Conservation (phyloP, 306 rosid genomes). For the Vigna nakashimae region DNA sequence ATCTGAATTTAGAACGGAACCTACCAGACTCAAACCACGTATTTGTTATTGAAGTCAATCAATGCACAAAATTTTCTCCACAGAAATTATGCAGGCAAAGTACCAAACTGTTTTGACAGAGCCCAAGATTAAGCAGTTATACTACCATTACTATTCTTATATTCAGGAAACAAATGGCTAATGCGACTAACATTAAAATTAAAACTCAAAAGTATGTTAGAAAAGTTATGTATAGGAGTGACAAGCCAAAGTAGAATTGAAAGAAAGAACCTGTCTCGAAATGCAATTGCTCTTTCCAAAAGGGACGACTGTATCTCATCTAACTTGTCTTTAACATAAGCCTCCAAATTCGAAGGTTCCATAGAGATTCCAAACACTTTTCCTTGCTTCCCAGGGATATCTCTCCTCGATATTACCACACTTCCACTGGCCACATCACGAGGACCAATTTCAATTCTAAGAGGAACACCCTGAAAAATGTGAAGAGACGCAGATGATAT, state of each 20-base stretch:
- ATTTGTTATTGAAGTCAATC: background rate
- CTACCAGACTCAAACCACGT: background rate
- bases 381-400: conserved; percentile 96
- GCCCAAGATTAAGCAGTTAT: background rate
- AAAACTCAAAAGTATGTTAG: conserved; percentile 14
- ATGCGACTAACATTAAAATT: background rate
- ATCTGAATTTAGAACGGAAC: conserved; percentile 2
- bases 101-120: background rate
- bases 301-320: conserved; percentile 86
- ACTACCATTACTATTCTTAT: conserved; percentile 10
- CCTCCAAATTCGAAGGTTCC: conserved; percentile 80
- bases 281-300: conserved; percentile 69
- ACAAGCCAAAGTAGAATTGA: background rate
- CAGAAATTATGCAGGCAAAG: background rate
- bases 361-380: conserved; percentile 91
- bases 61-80: background rate
- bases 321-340: conserved; percentile 80
- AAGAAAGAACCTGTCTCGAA: conserved; percentile 80
- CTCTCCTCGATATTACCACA: conserved; percentile 91
- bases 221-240: background rate
- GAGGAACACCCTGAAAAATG: conserved; percentile 88
- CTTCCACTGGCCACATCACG: conserved; percentile 88
- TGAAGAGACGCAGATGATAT: conserved; percentile 24
- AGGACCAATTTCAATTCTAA: conserved; percentile 96
- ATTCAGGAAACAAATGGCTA: conserved; percentile 20